Evolutionary conservation across 164 flowering plant species (phyloP).

Genomic region (Vitis rupestris): DNA sequence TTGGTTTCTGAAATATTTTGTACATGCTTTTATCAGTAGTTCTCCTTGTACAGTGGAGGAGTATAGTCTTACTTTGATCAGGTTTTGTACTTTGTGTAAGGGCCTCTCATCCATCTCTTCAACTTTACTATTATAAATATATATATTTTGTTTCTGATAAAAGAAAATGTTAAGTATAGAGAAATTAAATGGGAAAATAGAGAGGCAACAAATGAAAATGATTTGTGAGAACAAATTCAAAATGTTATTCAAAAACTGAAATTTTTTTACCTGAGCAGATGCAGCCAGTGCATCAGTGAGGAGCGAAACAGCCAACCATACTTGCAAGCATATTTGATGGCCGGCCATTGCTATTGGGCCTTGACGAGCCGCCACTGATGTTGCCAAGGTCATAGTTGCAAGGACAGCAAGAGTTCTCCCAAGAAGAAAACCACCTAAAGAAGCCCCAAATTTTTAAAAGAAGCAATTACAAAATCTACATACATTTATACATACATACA

Average conservation of each 20-base stretch:
- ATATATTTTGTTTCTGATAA: no score
- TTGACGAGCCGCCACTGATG: conserved; percentile 98
- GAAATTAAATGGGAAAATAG: neutral
- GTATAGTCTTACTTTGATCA: no score
- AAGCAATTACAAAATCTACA: neutral
- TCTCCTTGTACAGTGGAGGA: no score
- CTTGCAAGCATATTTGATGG: conserved; percentile 95
- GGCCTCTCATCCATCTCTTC: no score
- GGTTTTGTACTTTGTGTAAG: no score
- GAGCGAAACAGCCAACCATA: conserved; percentile 96
- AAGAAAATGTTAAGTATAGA: neutral
- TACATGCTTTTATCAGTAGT: no score
- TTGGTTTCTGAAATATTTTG: no score
- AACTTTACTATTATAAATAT: no score
- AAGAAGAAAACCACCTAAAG: conserved; percentile 84
- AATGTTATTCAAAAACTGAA: no score
- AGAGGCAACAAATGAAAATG: neutral
- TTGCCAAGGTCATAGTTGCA: conserved; percentile 74
- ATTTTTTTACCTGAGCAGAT: conserved; percentile 73
- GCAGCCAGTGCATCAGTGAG: conserved; percentile 88
- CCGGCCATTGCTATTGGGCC: conserved; percentile 96
- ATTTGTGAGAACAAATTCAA: neutral
- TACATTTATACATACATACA: no score
- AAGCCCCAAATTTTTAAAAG: neutral
- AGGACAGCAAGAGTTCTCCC: conserved; percentile 92